Conservation (phyloP, 768 basidiomycete genomes). For the Boletus tylopilopsis region DNA sequence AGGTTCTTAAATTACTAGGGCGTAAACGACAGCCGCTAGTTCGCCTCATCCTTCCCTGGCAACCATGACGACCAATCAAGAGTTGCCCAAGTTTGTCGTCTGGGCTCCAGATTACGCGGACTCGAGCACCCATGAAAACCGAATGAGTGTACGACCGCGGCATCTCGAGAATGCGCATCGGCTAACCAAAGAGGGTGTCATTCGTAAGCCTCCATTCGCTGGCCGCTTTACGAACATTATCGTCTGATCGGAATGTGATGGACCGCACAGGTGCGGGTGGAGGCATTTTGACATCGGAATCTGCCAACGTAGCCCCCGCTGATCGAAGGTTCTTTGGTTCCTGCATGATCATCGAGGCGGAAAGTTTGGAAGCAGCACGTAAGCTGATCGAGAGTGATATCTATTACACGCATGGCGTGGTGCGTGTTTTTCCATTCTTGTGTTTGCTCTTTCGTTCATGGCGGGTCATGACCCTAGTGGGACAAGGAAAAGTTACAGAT, state of each 20-base stretch:
- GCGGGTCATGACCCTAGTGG: conserved; percentile 43
- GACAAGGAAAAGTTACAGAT: conserved; percentile 54
- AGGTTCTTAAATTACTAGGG: neutral
- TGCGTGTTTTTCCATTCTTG: conserved; percentile 2
- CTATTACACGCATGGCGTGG: conserved; percentile 24
- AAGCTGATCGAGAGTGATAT: conserved; percentile 23
- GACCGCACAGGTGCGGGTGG: conserved; percentile 49
- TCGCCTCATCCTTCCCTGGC: neutral
- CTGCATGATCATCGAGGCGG: conserved; percentile 50
- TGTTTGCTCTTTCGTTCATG: neutral
- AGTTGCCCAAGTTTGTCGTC: conserved; percentile 42
- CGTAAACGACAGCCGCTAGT: neutral
- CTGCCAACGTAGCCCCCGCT: conserved; percentile 41
- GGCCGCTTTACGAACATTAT: neutral
- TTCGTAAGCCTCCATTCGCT: conserved; percentile 41
- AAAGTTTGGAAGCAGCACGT: conserved; percentile 42
- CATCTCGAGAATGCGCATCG: conserved; percentile 47
- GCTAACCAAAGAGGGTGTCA: conserved; percentile 36
- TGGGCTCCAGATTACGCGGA: conserved; percentile 67
- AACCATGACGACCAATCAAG: conserved; percentile 18
- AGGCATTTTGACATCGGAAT: conserved; percentile 53
- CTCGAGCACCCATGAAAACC: conserved; percentile 45
- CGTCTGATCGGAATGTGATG: conserved; percentile 11
- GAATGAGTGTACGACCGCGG: conserved; percentile 47
- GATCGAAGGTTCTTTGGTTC: conserved; percentile 60